Conservation (phyloP, 108 stramenopile species). For the Conticribra guillardii region DNA sequence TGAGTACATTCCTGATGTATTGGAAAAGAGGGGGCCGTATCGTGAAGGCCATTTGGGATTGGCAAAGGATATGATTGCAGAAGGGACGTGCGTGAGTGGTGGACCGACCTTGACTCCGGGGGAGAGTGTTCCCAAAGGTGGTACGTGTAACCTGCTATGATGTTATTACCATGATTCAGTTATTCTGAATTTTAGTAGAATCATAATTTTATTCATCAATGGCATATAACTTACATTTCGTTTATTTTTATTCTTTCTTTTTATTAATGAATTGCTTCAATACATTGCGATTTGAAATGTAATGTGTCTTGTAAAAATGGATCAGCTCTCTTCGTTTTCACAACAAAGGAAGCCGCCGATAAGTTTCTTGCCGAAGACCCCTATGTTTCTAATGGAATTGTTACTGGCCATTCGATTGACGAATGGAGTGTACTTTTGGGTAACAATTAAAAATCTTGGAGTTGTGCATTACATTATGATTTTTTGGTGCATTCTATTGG, state of each 20-base stretch:
- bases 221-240: neutral
- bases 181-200: too few species aligned
- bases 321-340: conserved; percentile 80
- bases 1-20: conserved; percentile 85
- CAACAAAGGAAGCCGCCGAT: conserved; percentile 64
- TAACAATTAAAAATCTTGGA: too few species aligned
- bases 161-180: neutral
- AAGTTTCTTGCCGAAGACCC: conserved; percentile 76
- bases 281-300: neutral
- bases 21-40: conserved; percentile 83
- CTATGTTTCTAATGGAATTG: conserved; percentile 78
- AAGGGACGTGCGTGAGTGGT: conserved; percentile 68
- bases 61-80: conserved; percentile 69
- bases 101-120: conserved; percentile 65
- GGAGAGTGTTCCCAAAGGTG: conserved; percentile 63
- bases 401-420: conserved; percentile 69
- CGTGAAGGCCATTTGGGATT: conserved; percentile 79
- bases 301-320: conserved; percentile 1
- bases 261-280: neutral
- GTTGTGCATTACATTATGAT: too few species aligned
- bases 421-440: conserved; percentile 85
- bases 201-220: too few species aligned
- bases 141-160: neutral
- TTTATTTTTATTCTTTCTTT: neutral
- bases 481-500: too few species aligned